Percentiles rank a stretch among this genome's conserved stretches.
phyloP scores from a whole-genome alignment of 2,329 filamentous ascomycete species.

The Diaporthe sp. region DNA sequence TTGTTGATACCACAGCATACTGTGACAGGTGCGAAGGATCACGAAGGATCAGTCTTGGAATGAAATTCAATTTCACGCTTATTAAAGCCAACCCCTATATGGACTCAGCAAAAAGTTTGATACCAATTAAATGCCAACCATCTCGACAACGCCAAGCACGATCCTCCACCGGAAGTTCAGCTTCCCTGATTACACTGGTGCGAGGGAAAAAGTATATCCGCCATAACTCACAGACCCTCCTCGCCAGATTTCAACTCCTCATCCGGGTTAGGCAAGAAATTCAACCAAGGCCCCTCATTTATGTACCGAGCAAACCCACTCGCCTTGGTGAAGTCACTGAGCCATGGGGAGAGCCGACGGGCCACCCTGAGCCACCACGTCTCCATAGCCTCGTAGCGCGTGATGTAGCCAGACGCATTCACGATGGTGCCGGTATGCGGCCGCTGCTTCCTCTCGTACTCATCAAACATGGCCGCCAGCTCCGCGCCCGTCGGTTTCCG shows the following conservation, averaged over 20 bases:
- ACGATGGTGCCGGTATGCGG: constrained; percentile 42
- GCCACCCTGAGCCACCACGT: constrained; percentile 42
- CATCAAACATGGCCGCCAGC: constrained; percentile 40
- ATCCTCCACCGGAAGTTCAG: not conserved
- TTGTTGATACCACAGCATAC: not conserved
- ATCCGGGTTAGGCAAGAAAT: constrained; percentile 30
- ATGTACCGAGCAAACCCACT: constrained; percentile 23
- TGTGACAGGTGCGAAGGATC: not conserved
- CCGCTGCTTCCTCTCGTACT: constrained; percentile 44
- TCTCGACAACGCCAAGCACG: constrained; percentile 2
- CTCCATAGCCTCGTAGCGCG: constrained; percentile 46
- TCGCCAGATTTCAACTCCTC: not conserved
- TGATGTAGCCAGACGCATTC: constrained; percentile 43
- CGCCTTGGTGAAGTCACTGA: constrained; percentile 35
- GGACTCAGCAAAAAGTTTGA: not conserved
- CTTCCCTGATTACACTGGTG: not conserved
- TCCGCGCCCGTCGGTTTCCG: constrained; percentile 34
- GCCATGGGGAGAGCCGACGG: constrained; percentile 34
- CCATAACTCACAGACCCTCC: not conserved
- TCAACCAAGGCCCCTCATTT: constrained; percentile 10
- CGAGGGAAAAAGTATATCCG: not conserved
- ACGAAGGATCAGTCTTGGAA: not conserved
- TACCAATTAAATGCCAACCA: not conserved
- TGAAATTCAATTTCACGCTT: not conserved
- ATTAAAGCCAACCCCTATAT: not conserved